Evolutionary conservation across 495 filamentous ascomycete genomes (phyloP).

Genomic region (Neurospora sp.): DNA sequence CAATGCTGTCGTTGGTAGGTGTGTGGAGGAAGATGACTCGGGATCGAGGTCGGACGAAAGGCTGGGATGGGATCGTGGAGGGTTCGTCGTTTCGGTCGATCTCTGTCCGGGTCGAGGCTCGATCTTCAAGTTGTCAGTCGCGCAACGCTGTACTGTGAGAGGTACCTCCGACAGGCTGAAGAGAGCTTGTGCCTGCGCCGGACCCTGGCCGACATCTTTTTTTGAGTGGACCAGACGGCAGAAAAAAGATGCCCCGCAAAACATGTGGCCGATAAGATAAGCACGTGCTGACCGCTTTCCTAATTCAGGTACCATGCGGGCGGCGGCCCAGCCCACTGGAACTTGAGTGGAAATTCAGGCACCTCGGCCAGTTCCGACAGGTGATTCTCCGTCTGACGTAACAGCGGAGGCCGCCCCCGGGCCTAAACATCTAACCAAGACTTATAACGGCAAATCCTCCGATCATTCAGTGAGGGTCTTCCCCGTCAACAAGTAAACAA

Average conservation of each 20-base stretch:
- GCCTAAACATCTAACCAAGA: background rate
- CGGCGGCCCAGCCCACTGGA: background rate
- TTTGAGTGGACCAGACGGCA: slow-evolving; percentile 10
- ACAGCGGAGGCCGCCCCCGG: background rate
- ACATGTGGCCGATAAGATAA: slow-evolving; percentile 16
- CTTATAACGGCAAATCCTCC: background rate
- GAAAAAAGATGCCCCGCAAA: slow-evolving; percentile 22
- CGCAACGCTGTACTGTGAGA: background rate
- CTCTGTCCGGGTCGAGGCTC: background rate
- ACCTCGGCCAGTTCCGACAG: background rate
- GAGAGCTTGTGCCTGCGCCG: background rate
- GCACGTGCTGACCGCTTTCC: background rate
- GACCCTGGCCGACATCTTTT: slow-evolving; percentile 10
- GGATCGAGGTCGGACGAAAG: background rate
- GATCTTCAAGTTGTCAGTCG: background rate
- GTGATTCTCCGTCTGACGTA: background rate
- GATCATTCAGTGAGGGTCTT: background rate
- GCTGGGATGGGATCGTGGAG: background rate
- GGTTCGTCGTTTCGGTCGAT: background rate
- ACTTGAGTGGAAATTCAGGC: background rate
- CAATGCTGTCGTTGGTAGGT: background rate
- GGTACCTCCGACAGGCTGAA: background rate
- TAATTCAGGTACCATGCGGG: background rate
- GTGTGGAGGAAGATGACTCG: background rate
- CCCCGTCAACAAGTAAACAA: background rate